phyloP scores from a whole-genome alignment of 371 early-diverging fungal species.

The Circinella umbellata region DNA sequence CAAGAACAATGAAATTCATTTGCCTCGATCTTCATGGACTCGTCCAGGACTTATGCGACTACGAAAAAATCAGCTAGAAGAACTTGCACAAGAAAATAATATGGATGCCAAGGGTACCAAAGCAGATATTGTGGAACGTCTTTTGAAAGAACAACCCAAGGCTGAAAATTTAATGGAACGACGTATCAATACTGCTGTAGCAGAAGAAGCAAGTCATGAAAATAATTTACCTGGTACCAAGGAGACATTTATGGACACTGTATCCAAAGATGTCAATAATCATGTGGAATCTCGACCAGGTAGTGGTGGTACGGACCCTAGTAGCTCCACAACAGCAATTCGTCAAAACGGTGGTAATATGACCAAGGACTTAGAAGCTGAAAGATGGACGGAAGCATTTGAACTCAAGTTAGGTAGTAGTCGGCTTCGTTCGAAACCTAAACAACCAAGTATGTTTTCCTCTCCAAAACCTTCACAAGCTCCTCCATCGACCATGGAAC shows the following conservation, averaged over 20 bases:
- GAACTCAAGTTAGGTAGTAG: slow-evolving; percentile 20
- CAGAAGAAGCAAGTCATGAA: slow-evolving; percentile 9
- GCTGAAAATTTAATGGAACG: background rate
- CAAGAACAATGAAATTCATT: background rate
- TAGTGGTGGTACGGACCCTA: background rate
- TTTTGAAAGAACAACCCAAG: slow-evolving; percentile 9
- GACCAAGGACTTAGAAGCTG: slow-evolving; percentile 10
- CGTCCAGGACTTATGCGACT: slow-evolving; percentile 17
- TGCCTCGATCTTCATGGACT: slow-evolving; percentile 9
- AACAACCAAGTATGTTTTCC: slow-evolving; percentile 1
- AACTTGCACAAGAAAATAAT: slow-evolving; percentile 15
- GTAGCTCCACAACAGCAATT: background rate
- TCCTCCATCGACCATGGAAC: background rate
- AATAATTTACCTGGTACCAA: slow-evolving; percentile 2
- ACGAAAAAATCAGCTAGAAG: slow-evolving; percentile 18
- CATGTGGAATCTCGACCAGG: background rate
- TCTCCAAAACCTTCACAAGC: background rate
- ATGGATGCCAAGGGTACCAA: slow-evolving; percentile 18
- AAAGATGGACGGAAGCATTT: slow-evolving; percentile 24
- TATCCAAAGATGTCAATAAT: background rate
- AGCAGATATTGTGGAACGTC: slow-evolving; percentile 19
- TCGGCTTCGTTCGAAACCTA: slow-evolving; percentile 8
- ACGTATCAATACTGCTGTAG: background rate
- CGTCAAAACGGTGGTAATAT: background rate
- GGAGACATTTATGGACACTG: background rate